Conservation (phyloP, 768 basidiomycete genomes). For the Suillus placidus region DNA sequence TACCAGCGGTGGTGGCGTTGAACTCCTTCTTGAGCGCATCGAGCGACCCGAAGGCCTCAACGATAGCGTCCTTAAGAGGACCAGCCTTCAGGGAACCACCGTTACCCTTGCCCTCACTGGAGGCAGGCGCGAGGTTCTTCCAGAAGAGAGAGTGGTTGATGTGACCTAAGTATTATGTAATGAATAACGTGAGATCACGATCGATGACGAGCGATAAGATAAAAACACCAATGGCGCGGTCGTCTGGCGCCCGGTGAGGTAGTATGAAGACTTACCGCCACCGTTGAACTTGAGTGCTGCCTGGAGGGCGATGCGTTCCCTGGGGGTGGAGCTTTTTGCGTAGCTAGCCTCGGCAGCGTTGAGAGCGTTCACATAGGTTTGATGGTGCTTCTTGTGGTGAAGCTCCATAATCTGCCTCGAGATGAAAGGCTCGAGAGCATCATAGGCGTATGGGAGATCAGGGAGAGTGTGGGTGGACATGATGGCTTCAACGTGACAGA, state of each 20-base stretch:
- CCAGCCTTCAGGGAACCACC: slow-evolving; percentile 66
- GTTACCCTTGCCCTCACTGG: slow-evolving; percentile 51
- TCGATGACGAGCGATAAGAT: slow-evolving; percentile 20
- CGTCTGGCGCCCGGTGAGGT: neutral
- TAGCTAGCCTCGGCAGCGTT: slow-evolving; percentile 87
- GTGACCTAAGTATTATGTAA: slow-evolving; percentile 56
- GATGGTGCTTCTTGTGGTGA: slow-evolving; percentile 95
- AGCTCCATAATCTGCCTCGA: slow-evolving; percentile 90
- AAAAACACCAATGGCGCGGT: slow-evolving; percentile 2
- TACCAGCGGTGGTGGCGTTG: slow-evolving; percentile 80
- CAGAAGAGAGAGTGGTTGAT: slow-evolving; percentile 97
- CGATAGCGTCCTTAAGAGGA: slow-evolving; percentile 67
- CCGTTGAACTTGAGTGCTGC: slow-evolving; percentile 96
- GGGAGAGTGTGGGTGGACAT: slow-evolving; percentile 63
- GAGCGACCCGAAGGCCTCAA: slow-evolving; percentile 63
- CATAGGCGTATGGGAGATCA: slow-evolving; percentile 74
- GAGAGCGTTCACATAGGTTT: slow-evolving; percentile 90
- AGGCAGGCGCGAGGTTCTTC: slow-evolving; percentile 83
- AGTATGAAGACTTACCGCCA: slow-evolving; percentile 61
- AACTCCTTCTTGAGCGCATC: slow-evolving; percentile 79
- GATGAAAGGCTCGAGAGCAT: slow-evolving; percentile 95
- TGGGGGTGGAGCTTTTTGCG: slow-evolving; percentile 64
- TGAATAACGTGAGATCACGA: slow-evolving; percentile 12
- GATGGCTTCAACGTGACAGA: slow-evolving; percentile 14
- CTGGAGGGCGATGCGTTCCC: slow-evolving; percentile 85